These are phyloP conservation scores for Saprolegnia parasitica DNA, from an alignment of 352 stramenopile species.

Conservation along the genomic window DNA sequence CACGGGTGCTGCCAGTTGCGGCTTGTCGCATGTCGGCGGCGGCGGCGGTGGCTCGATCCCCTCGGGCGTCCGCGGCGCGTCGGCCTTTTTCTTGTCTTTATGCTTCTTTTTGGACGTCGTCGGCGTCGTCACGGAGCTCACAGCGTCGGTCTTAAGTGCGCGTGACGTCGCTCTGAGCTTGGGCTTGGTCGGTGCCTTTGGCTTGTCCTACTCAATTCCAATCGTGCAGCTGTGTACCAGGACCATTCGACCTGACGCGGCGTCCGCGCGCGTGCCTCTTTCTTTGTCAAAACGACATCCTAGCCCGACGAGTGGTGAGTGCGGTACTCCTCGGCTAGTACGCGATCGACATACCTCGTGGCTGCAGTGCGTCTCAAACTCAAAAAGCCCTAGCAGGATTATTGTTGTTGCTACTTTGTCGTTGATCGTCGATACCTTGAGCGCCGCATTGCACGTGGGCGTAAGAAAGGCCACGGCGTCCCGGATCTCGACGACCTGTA, in stretches of 20 bases:
- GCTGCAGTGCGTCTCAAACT: slow-evolving; percentile 60
- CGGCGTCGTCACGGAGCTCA: too few relatives aligned
- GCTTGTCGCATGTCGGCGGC: too few relatives aligned
- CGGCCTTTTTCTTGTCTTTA: neutral
- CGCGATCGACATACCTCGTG: slow-evolving; percentile 37
- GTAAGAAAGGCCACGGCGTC: slow-evolving; percentile 59
- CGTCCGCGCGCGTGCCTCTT: slow-evolving; percentile 1
- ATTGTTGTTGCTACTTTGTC: neutral
- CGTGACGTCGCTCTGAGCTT: too few relatives aligned
- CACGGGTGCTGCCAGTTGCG: too few relatives aligned
- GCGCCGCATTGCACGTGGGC: slow-evolving; percentile 36
- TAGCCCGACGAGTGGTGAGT: slow-evolving; percentile 5
- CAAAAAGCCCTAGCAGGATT: slow-evolving; percentile 42
- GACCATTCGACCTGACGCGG: neutral
- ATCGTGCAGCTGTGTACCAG: neutral
- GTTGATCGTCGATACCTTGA: slow-evolving; percentile 36
- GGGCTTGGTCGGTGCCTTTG: neutral
- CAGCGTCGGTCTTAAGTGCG: too few relatives aligned
- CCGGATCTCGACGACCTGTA: slow-evolving; percentile 39
- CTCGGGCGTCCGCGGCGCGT: neutral
- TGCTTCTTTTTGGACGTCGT: too few relatives aligned
- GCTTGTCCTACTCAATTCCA: neutral
- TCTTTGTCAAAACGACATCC: neutral
- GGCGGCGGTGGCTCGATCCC: neutral
- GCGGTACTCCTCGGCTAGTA: slow-evolving; percentile 9